These are phyloP conservation scores for Fusarium verticillioides DNA, from an alignment of 2,329 filamentous ascomycete species.

Conservation along the genomic window DNA sequence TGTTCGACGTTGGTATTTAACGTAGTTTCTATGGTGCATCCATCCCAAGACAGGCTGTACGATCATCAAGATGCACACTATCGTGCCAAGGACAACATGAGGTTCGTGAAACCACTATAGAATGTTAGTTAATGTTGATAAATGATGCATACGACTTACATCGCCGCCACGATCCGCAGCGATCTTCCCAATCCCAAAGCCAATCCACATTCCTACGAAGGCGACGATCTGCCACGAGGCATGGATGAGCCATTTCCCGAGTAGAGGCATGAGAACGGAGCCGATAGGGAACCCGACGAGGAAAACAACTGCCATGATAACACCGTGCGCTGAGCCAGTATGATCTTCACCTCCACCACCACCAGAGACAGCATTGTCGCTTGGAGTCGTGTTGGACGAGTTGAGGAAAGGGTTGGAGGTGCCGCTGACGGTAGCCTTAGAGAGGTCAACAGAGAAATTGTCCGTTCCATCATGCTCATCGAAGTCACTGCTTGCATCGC, in stretches of 20 bases:
- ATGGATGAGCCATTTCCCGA: neutral
- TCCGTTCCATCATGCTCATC: neutral
- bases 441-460: neutral
- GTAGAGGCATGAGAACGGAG: neutral
- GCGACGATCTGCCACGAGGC: slow-evolving; percentile 2
- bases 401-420: neutral
- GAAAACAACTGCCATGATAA: neutral
- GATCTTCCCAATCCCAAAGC: neutral
- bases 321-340: neutral
- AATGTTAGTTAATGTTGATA: neutral
- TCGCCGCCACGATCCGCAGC: slow-evolving; percentile 2
- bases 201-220: neutral
- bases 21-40: neutral
- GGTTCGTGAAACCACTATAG: neutral
- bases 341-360: neutral
- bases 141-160: neutral
- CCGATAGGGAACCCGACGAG: neutral
- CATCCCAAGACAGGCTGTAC: neutral
- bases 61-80: neutral
- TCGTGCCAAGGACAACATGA: neutral
- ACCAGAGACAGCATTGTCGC: neutral
- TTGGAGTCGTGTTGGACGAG: neutral
- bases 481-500: neutral
- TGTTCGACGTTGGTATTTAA: neutral
- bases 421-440: neutral